phyloP scores from a whole-genome alignment of 768 basidiomycete genomes.

The Piloderma croceum region DNA sequence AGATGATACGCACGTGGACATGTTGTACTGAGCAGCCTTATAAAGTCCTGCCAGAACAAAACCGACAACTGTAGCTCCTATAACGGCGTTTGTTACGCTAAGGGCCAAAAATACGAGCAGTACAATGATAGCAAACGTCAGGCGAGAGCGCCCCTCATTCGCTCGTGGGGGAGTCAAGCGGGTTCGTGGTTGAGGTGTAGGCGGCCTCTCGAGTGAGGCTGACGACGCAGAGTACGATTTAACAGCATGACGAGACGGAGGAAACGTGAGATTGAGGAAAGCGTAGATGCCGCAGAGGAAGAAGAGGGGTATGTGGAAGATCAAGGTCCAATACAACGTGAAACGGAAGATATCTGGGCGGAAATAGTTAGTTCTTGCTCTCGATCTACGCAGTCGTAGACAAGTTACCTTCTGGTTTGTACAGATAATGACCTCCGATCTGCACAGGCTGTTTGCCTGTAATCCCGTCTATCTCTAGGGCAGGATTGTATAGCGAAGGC shows the following conservation, averaged over 20 bases:
- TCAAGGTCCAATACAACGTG: constrained; percentile 44
- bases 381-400: neutral
- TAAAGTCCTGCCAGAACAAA: constrained; percentile 36
- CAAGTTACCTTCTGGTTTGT: constrained; percentile 25
- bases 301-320: constrained; percentile 40
- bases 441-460: constrained; percentile 21
- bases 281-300: constrained; percentile 35
- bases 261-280: constrained; percentile 36
- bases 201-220: neutral
- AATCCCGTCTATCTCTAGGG: constrained; percentile 25
- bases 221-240: neutral
- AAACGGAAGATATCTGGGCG: constrained; percentile 37
- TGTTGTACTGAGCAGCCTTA: constrained; percentile 30
- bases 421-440: constrained; percentile 31
- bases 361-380: neutral
- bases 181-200: neutral
- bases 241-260: constrained; percentile 18
- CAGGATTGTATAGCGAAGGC: constrained; percentile 35
- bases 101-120: constrained; percentile 28
- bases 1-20: constrained; percentile 40
- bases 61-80: constrained; percentile 34
- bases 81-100: constrained; percentile 33
- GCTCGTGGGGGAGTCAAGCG: constrained; percentile 6
- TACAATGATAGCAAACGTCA: constrained; percentile 37
- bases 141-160: constrained; percentile 33